Conservation (phyloP, 225 moss, liverwort and hornwort species). For the Anthoceros angustus region DNA sequence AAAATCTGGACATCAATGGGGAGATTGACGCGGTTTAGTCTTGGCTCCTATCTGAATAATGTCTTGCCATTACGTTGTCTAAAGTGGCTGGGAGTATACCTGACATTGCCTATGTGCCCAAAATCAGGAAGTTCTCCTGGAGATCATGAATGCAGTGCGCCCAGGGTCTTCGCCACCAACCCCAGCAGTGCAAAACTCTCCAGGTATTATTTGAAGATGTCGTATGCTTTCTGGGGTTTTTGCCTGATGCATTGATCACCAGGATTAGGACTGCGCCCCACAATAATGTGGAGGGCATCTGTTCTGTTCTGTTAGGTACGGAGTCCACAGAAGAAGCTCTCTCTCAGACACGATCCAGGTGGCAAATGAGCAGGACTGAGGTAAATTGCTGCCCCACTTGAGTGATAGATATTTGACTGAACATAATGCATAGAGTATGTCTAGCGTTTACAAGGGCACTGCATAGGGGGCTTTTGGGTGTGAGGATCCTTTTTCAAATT, state of each 20-base stretch:
- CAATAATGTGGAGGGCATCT: too few relatives aligned
- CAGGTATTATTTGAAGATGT: not conserved
- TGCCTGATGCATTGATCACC: not conserved
- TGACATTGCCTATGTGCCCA: not conserved
- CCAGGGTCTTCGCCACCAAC: not conserved
- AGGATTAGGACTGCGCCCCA: not conserved
- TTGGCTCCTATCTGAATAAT: not conserved
- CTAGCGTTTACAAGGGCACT: not conserved
- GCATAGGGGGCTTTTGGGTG: not conserved
- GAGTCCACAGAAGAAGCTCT: conserved; percentile 87
- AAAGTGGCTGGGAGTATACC: not conserved
- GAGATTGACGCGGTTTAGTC: conserved; percentile 67
- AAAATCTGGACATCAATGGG: conserved; percentile 48
- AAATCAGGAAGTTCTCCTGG: not conserved
- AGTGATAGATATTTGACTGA: too few relatives aligned
- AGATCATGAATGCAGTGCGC: not conserved
- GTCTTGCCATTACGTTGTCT: not conserved
- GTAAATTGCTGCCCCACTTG: conserved; percentile 16
- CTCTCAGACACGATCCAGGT: conserved; percentile 74
- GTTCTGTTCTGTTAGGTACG: conserved; percentile 26
- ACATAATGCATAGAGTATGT: not conserved
- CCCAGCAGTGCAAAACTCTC: not conserved
- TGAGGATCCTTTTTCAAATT: not conserved
- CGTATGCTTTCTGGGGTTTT: not conserved
- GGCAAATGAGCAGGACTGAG: conserved; percentile 98